Evolutionary conservation across 768 basidiomycete species (phyloP).

Genomic region (Collybia mongolica): DNA sequence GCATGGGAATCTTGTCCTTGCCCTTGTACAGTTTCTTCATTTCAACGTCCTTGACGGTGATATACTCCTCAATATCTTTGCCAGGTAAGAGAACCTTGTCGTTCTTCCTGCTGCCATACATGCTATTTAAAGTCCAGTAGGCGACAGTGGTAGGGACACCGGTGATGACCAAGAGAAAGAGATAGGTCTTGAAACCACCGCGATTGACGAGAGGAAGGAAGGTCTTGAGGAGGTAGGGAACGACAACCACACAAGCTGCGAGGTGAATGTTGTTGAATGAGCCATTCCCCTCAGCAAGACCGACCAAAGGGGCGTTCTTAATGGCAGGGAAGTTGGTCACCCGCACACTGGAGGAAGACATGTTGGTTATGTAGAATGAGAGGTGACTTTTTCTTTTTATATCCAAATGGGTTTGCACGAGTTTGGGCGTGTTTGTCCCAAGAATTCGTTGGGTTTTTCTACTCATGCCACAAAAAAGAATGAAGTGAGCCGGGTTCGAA

Average conservation of each 20-base stretch:
- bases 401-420: too few relatives aligned
- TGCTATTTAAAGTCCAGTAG: slow-evolving; percentile 90
- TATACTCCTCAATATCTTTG: slow-evolving; percentile 85
- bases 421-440: too few relatives aligned
- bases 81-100: slow-evolving; percentile 84
- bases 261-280: slow-evolving; percentile 82
- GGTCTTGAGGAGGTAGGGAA: slow-evolving; percentile 84
- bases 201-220: slow-evolving; percentile 79
- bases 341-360: slow-evolving; percentile 48
- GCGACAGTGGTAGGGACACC: slow-evolving; percentile 76
- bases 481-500: too few relatives aligned
- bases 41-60: slow-evolving; percentile 83
- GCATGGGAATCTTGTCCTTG: slow-evolving; percentile 95
- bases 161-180: slow-evolving; percentile 73
- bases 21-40: slow-evolving; percentile 78
- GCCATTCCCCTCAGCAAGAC: slow-evolving; percentile 84
- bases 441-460: too few relatives aligned
- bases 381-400: too few relatives aligned
- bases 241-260: slow-evolving; percentile 69
- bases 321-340: slow-evolving; percentile 74
- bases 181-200: slow-evolving; percentile 83
- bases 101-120: slow-evolving; percentile 77
- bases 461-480: too few relatives aligned
- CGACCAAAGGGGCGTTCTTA: slow-evolving; percentile 80
- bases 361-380: neutral